Base-by-base conservation (phyloP, 1,139 yeast species). In the Suhomyces bolitotheri region DNA sequence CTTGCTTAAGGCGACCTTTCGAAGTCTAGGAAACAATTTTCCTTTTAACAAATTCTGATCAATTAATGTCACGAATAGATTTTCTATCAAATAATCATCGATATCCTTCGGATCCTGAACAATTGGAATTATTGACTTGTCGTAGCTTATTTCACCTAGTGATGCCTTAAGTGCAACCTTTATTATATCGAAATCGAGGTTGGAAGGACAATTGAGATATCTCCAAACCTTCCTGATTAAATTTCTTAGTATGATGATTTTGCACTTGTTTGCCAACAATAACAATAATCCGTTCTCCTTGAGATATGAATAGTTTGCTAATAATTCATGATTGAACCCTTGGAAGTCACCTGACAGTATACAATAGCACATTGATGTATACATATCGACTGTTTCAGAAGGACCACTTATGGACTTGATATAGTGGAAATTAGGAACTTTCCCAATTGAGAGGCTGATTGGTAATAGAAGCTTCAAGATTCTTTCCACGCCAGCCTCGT, bases 381-480 rank as follows among this genome's bases (percentile, higher is more conserved):
- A 78, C 3, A 66, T 40, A 2, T 47, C 30, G 7, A 72, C 40
- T 15, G 46, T 39, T 15, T 31, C 39, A 19, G 27, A 41, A 22
- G 27, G 36, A 33, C 55, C 60, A 35, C 47, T 56, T 2, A 44
- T 33, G 5, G 46, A 40, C 3, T 34, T 30, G 3, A 75, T 38
- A 16, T 47, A 47, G 0, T 36, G 31, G 27, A 69, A 58, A 34
- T 69, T 66, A 2, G 80, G 78, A 2, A 58, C 49, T 37, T 66
- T 75, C 0, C 85, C 85, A 21, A 78, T 62, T 2, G 76, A 50
- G n/a, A 80, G 54, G 9, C 78, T 75, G 7, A 71, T 52, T 0
- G 95, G 87, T 1, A 83, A 51, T 27, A 85, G 62, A 40, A 76
- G 74, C 35, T 72, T 65, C 25, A 82, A 56, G 9, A 78, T 64